A percentile compares a stretch with the other conserved stretches of the same genome.
Evolutionary conservation across 1,284 basidiomycete genomes (phyloP).

Genomic region (Hypsizygus ulmarius): DNA sequence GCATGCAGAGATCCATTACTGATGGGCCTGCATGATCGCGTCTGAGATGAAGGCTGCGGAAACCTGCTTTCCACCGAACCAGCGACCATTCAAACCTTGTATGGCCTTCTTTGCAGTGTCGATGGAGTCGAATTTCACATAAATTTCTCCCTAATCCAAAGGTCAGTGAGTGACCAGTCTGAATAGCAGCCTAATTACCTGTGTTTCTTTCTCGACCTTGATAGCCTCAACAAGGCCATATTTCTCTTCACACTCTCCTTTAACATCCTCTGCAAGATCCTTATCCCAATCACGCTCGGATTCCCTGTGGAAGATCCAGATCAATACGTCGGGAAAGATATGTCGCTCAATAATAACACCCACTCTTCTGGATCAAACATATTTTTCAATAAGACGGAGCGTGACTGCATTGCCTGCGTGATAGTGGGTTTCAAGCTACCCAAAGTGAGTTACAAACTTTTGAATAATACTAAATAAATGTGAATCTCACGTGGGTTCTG

Average conservation of each 20-base stretch:
- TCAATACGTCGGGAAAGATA: conserved; percentile 1
- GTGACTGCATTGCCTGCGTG: conserved; percentile 77
- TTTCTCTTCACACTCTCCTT: conserved; percentile 88
- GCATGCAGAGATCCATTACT: conserved; percentile 37
- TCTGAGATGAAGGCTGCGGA: conserved; percentile 86
- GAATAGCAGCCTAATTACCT: conserved; percentile 49
- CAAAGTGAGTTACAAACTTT: conserved; percentile 13
- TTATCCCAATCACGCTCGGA: conserved; percentile 95
- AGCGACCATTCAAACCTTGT: conserved; percentile 89
- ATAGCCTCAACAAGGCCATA: conserved; percentile 88
- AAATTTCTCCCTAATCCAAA: conserved; percentile 89
- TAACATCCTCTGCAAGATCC: conserved; percentile 95
- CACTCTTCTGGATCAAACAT: conserved; percentile 98
- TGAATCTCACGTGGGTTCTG: conserved; percentile 57
- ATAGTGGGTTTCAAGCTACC: conserved; percentile 64
- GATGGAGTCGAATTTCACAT: conserved; percentile 84
- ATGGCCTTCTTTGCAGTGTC: conserved; percentile 83
- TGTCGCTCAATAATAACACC: conserved; percentile 26
- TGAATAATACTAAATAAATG: conserved; percentile 2
- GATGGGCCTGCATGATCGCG: conserved; percentile 89
- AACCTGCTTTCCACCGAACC: conserved; percentile 91
- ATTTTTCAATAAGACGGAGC: conserved; percentile 85
- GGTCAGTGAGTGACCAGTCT: conserved; percentile 10
- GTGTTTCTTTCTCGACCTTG: conserved; percentile 91
- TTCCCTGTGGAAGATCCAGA: conserved; percentile 55